Base-by-base conservation (phyloP, 2,329 filamentous ascomycete species). In the Verticillium dahliae region DNA sequence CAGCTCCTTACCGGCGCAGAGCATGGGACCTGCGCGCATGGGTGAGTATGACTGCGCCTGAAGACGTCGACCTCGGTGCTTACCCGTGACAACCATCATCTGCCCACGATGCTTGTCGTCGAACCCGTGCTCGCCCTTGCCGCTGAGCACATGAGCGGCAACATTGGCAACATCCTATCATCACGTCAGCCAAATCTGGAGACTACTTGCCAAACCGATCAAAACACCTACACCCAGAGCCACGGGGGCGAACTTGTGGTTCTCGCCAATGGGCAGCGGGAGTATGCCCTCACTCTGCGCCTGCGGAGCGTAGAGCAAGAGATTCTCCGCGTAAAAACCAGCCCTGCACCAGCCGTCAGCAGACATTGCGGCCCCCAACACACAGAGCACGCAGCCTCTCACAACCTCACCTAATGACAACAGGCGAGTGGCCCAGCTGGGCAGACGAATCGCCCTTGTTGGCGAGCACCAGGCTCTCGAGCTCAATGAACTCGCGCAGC, bases 321-420 rank as follows among this genome's bases (percentile, higher is more conserved):
- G 69, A 60, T 82, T 83, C 68, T 82, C 80, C 3, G 79, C 78
- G 63, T 82, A 82, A 65, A 82, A 81, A 3, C 80, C 79, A 15
- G 79, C 77, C 4, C 78, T 80, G 33, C 3, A 1, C 2, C 18
- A 22, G 18, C 18, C 18, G 18, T 22, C 18, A 22, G 18, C 18
- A 22, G 18, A 22, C 18, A 22, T 22, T 22, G 18, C 18, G 18
- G 18, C 18, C 18, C 18, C 18, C 18, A 22, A 22, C 18, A 22
- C 18, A 22, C 18, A 22, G 18, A 22, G 18, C 18, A 22, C 18
- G 18, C 18, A 22, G 18, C 18, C 35, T 11, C n/a, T 6, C n/a
- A 18, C 9, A 15, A 61, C 18, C 71, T 60, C 63, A 79, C 78
- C 79, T 72, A 63, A 82, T 80, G 9, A 81, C 71, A 62, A 76